Percentiles rank a stretch among this genome's conserved stretches.
These are phyloP conservation scores for Hypoxylon subgilvum DNA, from an alignment of 495 filamentous ascomycete species.

Conservation along the genomic window DNA sequence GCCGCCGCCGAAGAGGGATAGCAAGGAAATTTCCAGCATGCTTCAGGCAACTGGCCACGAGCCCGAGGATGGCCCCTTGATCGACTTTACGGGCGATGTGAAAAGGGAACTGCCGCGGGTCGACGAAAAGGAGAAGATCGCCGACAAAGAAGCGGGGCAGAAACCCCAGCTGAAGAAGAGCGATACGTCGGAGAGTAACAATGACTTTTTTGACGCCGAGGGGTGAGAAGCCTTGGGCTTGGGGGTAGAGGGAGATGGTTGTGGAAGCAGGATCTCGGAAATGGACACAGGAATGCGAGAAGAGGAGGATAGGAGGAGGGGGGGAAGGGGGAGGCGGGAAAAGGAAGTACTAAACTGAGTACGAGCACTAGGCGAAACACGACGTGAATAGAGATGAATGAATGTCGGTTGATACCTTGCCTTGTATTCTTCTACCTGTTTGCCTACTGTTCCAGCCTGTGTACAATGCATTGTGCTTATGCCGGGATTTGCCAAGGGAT, in stretches of 20 bases:
- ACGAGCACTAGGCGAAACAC: too few species aligned
- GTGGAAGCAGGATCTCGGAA: background rate
- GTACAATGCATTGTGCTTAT: too few species aligned
- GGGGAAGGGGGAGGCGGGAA: background rate
- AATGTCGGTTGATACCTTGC: too few species aligned
- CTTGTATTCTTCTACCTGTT: too few species aligned
- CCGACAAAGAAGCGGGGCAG: constrained; percentile 36
- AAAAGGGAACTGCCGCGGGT: constrained; percentile 49
- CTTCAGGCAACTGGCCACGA: constrained; percentile 49
- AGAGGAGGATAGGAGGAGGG: too few species aligned
- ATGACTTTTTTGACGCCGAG: constrained; percentile 38
- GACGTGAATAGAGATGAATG: too few species aligned
- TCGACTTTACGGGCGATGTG: constrained; percentile 60
- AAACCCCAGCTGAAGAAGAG: constrained; percentile 16
- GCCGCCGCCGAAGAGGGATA: constrained; percentile 33
- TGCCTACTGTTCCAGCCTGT: too few species aligned
- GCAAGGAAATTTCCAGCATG: constrained; percentile 49
- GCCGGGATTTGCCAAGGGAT: too few species aligned
- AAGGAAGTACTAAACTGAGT: too few species aligned
- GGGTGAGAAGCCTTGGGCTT: too few species aligned
- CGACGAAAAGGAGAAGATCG: too few species aligned
- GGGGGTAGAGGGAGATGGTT: too few species aligned
- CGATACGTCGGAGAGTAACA: constrained; percentile 30
- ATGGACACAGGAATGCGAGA: background rate
- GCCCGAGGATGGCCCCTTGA: constrained; percentile 48